Conservation (phyloP, 2,329 filamentous ascomycete genomes). For the Clarireedia homoeocarpa region DNA sequence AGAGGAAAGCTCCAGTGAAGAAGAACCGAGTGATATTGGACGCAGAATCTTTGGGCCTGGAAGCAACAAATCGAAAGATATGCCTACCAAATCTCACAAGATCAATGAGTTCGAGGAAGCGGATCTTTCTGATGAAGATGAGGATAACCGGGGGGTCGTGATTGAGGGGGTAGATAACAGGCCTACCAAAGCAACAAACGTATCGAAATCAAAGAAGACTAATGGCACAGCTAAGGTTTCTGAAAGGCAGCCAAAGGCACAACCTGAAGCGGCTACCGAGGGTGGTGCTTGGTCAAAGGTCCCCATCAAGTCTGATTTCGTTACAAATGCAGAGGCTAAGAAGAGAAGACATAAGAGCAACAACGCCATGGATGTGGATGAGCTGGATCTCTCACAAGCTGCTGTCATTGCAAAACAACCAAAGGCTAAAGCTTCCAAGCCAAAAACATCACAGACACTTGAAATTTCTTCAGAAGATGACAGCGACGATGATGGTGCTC, state of each 20-base stretch:
- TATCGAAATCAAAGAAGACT: conserved; percentile 9
- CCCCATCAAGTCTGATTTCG: conserved; percentile 13
- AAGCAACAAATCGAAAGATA: conserved; percentile 33
- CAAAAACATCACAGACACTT: conserved; percentile 19
- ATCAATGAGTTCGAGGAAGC: conserved; percentile 54
- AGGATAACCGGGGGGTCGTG: conserved; percentile 29
- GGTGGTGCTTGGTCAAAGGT: conserved; percentile 31
- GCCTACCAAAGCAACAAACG: neutral
- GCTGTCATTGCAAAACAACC: conserved; percentile 25
- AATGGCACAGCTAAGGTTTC: conserved; percentile 8
- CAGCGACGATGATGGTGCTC: conserved; percentile 39
- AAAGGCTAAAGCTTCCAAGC: conserved; percentile 19
- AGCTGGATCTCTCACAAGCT: conserved; percentile 27
- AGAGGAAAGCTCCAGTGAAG: conserved; percentile 51
- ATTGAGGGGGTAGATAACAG: conserved; percentile 13
- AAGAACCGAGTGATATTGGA: conserved; percentile 54
- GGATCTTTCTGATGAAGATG: conserved; percentile 38
- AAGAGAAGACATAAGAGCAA: conserved; percentile 28
- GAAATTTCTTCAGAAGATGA: conserved; percentile 26
- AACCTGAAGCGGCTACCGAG: conserved; percentile 13
- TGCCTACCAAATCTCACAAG: conserved; percentile 21
- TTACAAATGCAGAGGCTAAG: conserved; percentile 25
- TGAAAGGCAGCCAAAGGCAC: neutral
- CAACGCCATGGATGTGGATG: conserved; percentile 26
- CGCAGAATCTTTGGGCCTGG: conserved; percentile 61